phyloP scores from a whole-genome alignment of 345 rosid genomes.

The Murraya paniculata region DNA sequence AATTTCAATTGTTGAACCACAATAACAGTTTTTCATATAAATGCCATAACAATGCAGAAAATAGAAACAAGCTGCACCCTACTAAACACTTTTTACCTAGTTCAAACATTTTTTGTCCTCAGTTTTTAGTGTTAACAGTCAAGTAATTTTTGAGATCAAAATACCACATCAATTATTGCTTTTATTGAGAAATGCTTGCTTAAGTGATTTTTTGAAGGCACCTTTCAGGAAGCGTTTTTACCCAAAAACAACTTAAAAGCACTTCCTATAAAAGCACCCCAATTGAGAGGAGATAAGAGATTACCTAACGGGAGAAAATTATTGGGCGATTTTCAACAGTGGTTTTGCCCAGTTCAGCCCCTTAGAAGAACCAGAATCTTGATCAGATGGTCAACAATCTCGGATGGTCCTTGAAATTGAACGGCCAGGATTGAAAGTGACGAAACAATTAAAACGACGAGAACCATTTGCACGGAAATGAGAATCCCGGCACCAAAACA shows the following conservation, averaged over 20 bases:
- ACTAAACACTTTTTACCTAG: no score
- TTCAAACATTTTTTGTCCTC: no score
- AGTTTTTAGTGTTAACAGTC: no score
- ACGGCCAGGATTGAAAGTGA: constrained; percentile 18
- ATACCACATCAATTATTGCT: no score
- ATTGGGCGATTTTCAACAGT: constrained; percentile 39
- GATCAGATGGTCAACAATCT: constrained; percentile 42
- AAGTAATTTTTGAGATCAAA: no score
- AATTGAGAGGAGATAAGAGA: background rate
- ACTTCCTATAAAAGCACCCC: no score
- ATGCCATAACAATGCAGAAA: background rate
- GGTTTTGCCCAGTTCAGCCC: constrained; percentile 43
- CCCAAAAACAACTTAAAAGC: background rate
- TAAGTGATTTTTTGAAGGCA: background rate
- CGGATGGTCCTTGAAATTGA: constrained; percentile 32
- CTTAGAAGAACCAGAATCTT: constrained; percentile 34
- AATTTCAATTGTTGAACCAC: background rate
- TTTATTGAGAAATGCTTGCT: no score
- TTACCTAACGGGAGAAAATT: constrained; percentile 88
- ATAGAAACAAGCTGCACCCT: no score
- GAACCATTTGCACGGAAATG: no score
- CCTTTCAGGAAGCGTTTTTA: background rate
- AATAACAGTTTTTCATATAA: background rate
- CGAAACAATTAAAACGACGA: constrained; percentile 19
- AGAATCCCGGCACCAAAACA: no score